Evolutionary conservation across 805 yeast genomes (phyloP).

Genomic region (Saccharomycopsis sp.): DNA sequence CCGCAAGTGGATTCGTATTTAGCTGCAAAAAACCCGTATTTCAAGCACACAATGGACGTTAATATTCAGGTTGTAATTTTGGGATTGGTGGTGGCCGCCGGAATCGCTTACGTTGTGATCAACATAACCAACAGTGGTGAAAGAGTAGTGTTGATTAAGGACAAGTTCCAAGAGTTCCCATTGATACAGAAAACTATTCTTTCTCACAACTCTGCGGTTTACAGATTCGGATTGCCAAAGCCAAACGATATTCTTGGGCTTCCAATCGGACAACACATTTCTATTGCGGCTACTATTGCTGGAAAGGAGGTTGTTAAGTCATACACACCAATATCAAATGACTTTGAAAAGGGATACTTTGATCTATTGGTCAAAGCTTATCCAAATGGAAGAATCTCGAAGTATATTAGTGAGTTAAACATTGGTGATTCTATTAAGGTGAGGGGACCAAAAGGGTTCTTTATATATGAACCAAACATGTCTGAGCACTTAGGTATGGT

Average conservation of each 20-base stretch:
- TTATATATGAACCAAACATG: conserved; percentile 76
- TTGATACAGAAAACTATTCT: conserved; percentile 68
- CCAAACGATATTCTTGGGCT: conserved; percentile 71
- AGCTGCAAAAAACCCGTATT: background rate
- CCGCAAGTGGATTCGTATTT: background rate
- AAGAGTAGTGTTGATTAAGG: conserved; percentile 53
- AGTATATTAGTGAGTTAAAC: conserved; percentile 59
- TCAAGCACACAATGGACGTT: background rate
- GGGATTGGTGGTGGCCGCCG: background rate
- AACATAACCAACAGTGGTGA: background rate
- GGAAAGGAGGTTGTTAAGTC: conserved; percentile 81
- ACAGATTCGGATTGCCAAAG: conserved; percentile 77
- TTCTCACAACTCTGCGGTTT: conserved; percentile 74
- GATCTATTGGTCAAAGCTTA: conserved; percentile 83
- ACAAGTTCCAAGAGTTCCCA: conserved; percentile 71
- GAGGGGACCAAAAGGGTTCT: conserved; percentile 88
- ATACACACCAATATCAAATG: conserved; percentile 84
- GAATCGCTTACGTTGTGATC: background rate
- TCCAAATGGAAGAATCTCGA: conserved; percentile 79
- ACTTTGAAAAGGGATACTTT: conserved; percentile 72
- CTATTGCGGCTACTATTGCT: conserved; percentile 65
- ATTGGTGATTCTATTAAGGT: conserved; percentile 75
- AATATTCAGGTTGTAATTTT: background rate
- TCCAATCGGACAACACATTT: conserved; percentile 92
- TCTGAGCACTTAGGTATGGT: conserved; percentile 74